These are phyloP conservation scores for Arthrobotrys sphaeroides DNA, from an alignment of 2,329 filamentous ascomycete species.

Conservation along the genomic window DNA sequence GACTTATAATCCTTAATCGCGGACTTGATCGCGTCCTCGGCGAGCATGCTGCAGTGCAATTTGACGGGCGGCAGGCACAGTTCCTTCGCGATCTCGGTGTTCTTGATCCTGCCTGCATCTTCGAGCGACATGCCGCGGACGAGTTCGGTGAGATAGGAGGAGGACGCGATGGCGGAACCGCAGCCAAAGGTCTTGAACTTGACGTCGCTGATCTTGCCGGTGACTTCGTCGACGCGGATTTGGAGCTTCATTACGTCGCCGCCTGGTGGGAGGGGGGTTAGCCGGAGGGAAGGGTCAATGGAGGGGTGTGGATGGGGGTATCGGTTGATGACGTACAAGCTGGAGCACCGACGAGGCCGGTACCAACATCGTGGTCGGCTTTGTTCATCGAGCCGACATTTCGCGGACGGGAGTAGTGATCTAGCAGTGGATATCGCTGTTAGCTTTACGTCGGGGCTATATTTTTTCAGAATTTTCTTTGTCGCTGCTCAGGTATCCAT, in stretches of 20 bases:
- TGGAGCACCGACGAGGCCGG: constrained; percentile 88
- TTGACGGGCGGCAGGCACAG: constrained; percentile 88
- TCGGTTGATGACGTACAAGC: constrained; percentile 62
- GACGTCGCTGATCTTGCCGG: constrained; percentile 89
- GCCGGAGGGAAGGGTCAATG: neutral
- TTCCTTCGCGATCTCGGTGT: constrained; percentile 98
- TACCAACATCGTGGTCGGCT: constrained; percentile 82
- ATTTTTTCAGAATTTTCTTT: too few species aligned
- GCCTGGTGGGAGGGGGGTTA: constrained; percentile 53
- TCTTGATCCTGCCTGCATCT: constrained; percentile 89
- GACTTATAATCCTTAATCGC: constrained; percentile 90
- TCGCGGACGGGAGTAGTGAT: constrained; percentile 82
- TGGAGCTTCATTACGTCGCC: constrained; percentile 95
- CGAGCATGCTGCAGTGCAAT: constrained; percentile 91
- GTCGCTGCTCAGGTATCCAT: neutral
- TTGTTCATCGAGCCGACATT: constrained; percentile 84
- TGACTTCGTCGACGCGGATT: constrained; percentile 83
- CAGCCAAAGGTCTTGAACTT: constrained; percentile 99
- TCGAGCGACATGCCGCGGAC: constrained; percentile 96
- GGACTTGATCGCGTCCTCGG: constrained; percentile 91
- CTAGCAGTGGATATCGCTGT: constrained; percentile 66
- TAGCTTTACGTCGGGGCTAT: constrained; percentile 40
- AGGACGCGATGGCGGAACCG: constrained; percentile 91
- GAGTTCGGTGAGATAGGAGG: constrained; percentile 91
- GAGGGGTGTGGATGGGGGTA: constrained; percentile 2